A percentile compares a stretch with the other conserved stretches of the same genome.
Evolutionary conservation across 176 grass and related monocot species (phyloP).

Genomic region (Eragrostis nindensis): DNA sequence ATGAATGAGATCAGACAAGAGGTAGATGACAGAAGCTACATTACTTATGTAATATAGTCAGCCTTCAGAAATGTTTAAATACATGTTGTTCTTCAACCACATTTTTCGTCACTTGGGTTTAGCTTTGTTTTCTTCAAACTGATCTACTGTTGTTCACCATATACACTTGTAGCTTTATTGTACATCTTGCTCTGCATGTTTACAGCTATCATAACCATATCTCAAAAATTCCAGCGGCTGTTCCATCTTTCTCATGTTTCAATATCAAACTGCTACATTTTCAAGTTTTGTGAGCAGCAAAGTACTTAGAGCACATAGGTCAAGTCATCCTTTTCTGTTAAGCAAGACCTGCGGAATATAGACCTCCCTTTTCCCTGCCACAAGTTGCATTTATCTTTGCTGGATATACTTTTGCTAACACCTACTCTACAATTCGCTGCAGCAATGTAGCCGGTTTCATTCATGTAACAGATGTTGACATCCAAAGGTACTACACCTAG

Average conservation of each 20-base stretch:
- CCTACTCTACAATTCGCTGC: conserved; percentile 28
- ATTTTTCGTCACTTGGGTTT: background rate
- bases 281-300: background rate
- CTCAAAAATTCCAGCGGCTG: background rate
- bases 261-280: conserved; percentile 1
- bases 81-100: background rate
- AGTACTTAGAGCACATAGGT: background rate
- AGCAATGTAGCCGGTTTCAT: conserved; percentile 95
- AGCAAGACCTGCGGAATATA: background rate
- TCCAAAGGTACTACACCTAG: conserved; percentile 66
- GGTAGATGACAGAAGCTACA: background rate
- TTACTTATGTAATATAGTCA: background rate
- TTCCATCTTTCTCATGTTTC: conserved; percentile 5
- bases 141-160: background rate
- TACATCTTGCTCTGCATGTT: background rate
- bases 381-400: background rate
- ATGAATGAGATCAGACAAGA: background rate
- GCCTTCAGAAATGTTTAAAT: background rate
- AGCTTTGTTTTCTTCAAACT: background rate
- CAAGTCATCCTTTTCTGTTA: background rate
- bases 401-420: conserved; percentile 21
- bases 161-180: background rate
- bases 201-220: background rate
- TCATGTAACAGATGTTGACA: conserved; percentile 92
- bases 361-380: background rate